phyloP scores from a whole-genome alignment of 2,329 filamentous ascomycete species.

The Trichoderma sp. region DNA sequence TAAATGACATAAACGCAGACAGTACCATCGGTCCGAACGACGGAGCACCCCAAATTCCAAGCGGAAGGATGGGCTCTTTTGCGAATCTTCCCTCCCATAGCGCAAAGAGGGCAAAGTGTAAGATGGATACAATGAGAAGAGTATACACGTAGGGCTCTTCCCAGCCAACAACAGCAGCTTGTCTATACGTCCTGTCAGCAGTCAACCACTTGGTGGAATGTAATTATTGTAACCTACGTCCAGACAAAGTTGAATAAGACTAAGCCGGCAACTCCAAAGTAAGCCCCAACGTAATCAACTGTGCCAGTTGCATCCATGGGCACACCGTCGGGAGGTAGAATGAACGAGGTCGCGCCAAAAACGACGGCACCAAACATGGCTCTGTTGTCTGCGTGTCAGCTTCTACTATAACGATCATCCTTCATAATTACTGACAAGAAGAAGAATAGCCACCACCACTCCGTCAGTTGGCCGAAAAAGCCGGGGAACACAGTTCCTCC shows the following conservation, averaged over 20 bases:
- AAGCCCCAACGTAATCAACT: slow-evolving; percentile 42
- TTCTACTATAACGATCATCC: fast-evolving
- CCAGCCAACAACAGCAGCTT: slow-evolving; percentile 51
- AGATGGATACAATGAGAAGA: slow-evolving; percentile 41
- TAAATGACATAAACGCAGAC: slow-evolving; percentile 49
- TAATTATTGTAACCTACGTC: slow-evolving; percentile 43
- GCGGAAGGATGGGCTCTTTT: slow-evolving; percentile 47
- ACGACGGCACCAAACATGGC: slow-evolving; percentile 1
- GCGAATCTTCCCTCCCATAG: slow-evolving; percentile 47
- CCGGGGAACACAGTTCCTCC: slow-evolving; percentile 45
- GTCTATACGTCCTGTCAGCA: slow-evolving; percentile 22
- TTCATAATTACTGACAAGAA: slow-evolving; percentile 1
- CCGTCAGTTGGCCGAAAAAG: slow-evolving; percentile 30
- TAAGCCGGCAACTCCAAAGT: slow-evolving; percentile 43
- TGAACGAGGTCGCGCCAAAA: slow-evolving; percentile 16
- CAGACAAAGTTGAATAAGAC: slow-evolving; percentile 54
- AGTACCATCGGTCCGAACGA: slow-evolving; percentile 47
- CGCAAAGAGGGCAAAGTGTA: slow-evolving; percentile 37
- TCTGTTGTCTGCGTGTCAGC: not conserved
- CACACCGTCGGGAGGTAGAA: slow-evolving; percentile 25
- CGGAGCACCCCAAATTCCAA: slow-evolving; percentile 47
- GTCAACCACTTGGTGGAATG: too few species aligned
- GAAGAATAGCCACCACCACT: slow-evolving; percentile 25
- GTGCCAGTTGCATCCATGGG: slow-evolving; percentile 33
- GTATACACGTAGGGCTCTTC: slow-evolving; percentile 44